Evolutionary conservation across 192 early-diverging fungal genomes (phyloP), one percentile per base, ranked within the genome.

Genomic region (Coemansia sp.): DNA sequence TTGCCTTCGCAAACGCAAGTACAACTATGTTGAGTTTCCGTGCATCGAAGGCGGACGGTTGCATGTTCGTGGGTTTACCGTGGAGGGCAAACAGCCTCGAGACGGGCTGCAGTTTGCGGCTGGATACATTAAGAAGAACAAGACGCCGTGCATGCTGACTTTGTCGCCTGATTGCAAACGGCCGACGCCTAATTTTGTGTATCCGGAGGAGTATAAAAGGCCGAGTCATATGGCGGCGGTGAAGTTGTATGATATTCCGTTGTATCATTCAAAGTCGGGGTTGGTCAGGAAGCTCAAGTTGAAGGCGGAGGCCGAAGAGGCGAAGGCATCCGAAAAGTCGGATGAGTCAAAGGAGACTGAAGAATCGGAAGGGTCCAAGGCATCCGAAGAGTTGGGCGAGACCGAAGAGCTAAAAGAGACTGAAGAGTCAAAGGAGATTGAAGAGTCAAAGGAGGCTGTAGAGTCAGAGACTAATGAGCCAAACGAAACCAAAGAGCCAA

Each of bases 11-110:
- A 53, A 35, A 3, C 65, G 59, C 37, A 66, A 67, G 65, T 53
- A 64, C 13, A 41, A 65, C 19, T 77, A 71, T 19, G 23, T 77
- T 16, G 74, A 77, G 59, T 45, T 77, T 10, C 7, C 57, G 2
- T 77, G 74, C 41, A 65, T 77, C 13, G 74, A 62, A 23, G 74
- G 74, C 8, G 53, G 58, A n/a, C 69, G 74, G 16, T 54, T 77
- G 16, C 69, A 68, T 35, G 74, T 47, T 0, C 67, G 54, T 9
- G 48, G 69, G 32, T 77, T 77, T 20, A 55, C 45, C 19, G 68
- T 71, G 2, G 64, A 64, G 7, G 65, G 65, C 38, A 77, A 77
- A 61, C 56, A 57, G 22, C 37, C 57, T 12, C 24, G 37, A 18
- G 74, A 77, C 49, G 9, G 48, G 4, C 61, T 64, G 54, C 74